These are phyloP conservation scores for Jaltomata sinuosa DNA, from an alignment of 257 asterid species.

Conservation along the genomic window DNA sequence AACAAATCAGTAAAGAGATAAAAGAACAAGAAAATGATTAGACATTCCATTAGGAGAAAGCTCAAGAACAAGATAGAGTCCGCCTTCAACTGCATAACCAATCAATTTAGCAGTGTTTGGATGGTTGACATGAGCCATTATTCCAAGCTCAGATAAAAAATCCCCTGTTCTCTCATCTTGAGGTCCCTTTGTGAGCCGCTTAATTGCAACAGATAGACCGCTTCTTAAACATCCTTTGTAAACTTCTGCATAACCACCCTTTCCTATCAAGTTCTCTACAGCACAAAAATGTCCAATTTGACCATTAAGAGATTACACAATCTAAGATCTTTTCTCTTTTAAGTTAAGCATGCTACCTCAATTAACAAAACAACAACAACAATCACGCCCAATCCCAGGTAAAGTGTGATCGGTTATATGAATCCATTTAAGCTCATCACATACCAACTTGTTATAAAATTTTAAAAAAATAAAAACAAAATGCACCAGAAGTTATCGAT, in stretches of 20 bases:
- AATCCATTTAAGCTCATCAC: background rate
- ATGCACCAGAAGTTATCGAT: background rate
- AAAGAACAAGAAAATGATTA: background rate
- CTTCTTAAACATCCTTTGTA: conserved; percentile 61
- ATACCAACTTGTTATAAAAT: no score
- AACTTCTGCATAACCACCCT: conserved; percentile 90
- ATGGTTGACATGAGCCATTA: conserved; percentile 88
- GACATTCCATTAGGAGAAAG: conserved; percentile 63
- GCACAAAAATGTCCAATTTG: background rate
- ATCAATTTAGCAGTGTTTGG: conserved; percentile 82
- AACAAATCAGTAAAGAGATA: background rate
- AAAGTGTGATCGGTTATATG: background rate
- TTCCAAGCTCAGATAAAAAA: conserved; percentile 77
- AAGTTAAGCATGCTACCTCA: background rate
- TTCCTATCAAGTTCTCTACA: conserved; percentile 59
- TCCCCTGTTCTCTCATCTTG: conserved; percentile 58
- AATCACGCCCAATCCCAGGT: background rate
- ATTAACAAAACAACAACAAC: no score
- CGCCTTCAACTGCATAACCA: conserved; percentile 87
- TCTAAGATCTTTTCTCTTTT: background rate
- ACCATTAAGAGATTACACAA: background rate
- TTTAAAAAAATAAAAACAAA: no score
- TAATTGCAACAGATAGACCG: conserved; percentile 66
- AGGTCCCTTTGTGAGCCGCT: conserved; percentile 50
- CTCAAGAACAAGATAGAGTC: conserved; percentile 83